These are phyloP conservation scores for Aspergillus carbonarius DNA, from an alignment of 2,329 filamentous ascomycete species.

Conservation along the genomic window DNA sequence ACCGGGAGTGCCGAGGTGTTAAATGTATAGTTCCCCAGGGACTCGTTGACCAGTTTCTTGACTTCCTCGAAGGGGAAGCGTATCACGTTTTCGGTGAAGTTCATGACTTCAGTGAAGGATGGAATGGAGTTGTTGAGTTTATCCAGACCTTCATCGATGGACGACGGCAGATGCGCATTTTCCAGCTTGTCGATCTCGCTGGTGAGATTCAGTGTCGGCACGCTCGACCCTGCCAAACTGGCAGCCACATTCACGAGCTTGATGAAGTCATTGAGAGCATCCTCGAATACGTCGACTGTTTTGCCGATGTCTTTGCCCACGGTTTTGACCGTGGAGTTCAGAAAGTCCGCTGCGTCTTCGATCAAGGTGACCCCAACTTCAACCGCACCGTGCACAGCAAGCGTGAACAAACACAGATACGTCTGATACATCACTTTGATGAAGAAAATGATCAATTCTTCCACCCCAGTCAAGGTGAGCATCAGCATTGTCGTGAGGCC, in stretches of 20 bases:
- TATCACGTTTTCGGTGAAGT: conserved; percentile 74
- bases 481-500: conserved; percentile 77
- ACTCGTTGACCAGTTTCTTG: conserved; percentile 68
- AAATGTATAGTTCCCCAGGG: conserved; percentile 72
- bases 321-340: conserved; percentile 55
- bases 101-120: conserved; percentile 78
- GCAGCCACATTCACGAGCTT: conserved; percentile 58
- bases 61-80: conserved; percentile 78
- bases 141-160: conserved; percentile 67
- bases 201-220: conserved; percentile 64
- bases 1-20: conserved; percentile 76
- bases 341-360: conserved; percentile 58
- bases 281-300: conserved; percentile 51
- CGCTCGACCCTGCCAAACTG: conserved; percentile 46
- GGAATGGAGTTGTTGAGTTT: conserved; percentile 78
- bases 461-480: conserved; percentile 76
- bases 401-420: conserved; percentile 84
- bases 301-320: conserved; percentile 49
- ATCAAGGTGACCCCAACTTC: conserved; percentile 65
- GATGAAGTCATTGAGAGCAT: conserved; percentile 54
- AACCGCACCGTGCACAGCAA: conserved; percentile 76
- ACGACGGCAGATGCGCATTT: conserved; percentile 65
- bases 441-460: conserved; percentile 85
- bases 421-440: conserved; percentile 90
- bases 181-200: conserved; percentile 65